These are phyloP conservation scores for Penicillium frequentans DNA, from an alignment of 2,329 filamentous ascomycete species.

Conservation along the genomic window DNA sequence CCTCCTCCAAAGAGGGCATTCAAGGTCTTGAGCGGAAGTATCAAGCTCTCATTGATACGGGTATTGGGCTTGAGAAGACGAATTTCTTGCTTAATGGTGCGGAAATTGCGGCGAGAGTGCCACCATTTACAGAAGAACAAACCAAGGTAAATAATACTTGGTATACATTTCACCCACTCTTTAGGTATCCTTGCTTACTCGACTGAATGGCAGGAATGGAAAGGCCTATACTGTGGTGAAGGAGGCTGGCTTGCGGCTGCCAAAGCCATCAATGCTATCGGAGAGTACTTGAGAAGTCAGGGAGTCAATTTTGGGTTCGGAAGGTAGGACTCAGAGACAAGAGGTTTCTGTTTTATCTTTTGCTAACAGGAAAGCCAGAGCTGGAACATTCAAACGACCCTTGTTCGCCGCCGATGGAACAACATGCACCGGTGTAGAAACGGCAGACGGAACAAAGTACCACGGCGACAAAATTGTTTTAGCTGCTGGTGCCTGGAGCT, in stretches of 20 bases:
- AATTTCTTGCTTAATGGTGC: constrained; percentile 49
- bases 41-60: constrained; percentile 34
- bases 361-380: constrained; percentile 20
- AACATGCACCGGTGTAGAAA: constrained; percentile 45
- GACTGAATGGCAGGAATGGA: constrained; percentile 40
- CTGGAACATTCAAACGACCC: constrained; percentile 48
- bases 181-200: neutral
- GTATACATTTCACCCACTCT: neutral
- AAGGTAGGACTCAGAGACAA: constrained; percentile 16
- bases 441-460: constrained; percentile 43
- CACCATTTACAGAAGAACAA: constrained; percentile 40
- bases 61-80: constrained; percentile 34
- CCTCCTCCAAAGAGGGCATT: constrained; percentile 34
- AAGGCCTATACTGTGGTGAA: constrained; percentile 45
- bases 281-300: constrained; percentile 36
- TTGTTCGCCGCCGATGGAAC: constrained; percentile 37
- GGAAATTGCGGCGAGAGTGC: constrained; percentile 44
- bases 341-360: neutral
- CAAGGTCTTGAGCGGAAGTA: constrained; percentile 35
- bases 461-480: constrained; percentile 47
- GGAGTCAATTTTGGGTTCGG: constrained; percentile 48
- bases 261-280: constrained; percentile 50
- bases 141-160: constrained; percentile 32
- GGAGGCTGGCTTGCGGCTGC: constrained; percentile 51
- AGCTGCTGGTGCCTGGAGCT: constrained; percentile 32